These are phyloP conservation scores for Naganishia cerealis DNA, from an alignment of 1,284 basidiomycete species.

Conservation along the genomic window DNA sequence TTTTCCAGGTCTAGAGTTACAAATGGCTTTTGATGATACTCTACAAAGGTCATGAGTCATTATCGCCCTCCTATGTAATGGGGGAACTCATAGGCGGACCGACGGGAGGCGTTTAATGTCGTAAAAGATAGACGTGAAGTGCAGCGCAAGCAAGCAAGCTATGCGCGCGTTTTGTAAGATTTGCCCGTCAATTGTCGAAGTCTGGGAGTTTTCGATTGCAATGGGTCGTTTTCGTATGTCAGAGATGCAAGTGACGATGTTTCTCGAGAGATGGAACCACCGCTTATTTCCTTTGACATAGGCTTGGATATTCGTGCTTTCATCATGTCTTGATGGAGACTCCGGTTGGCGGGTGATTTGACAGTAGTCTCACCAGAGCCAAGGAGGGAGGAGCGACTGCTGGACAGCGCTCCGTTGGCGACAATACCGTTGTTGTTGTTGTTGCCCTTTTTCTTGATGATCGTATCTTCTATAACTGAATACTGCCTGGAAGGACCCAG, in stretches of 20 bases:
- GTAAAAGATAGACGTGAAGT: background rate
- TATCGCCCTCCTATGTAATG: background rate
- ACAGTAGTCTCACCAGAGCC: background rate
- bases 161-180: conserved; percentile 6
- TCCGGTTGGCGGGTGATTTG: conserved; percentile 22
- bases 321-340: conserved; percentile 26
- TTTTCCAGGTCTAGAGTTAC: background rate
- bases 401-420: background rate
- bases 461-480: background rate
- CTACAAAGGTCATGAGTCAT: background rate
- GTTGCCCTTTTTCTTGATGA: conserved; percentile 17
- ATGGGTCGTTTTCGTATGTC: background rate
- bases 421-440: background rate
- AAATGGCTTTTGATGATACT: background rate
- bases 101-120: background rate
- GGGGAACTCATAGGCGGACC: background rate
- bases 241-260: background rate
- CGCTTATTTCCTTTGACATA: conserved; percentile 11
- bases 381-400: background rate
- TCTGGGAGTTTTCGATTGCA: background rate
- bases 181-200: conserved; percentile 25
- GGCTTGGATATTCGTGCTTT: conserved; percentile 47
- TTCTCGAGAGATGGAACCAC: background rate
- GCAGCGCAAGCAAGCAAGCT: background rate
- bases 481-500: background rate